These are phyloP conservation scores for Symmetrospora coprosmae DNA, from an alignment of 768 basidiomycete species.

Conservation along the genomic window DNA sequence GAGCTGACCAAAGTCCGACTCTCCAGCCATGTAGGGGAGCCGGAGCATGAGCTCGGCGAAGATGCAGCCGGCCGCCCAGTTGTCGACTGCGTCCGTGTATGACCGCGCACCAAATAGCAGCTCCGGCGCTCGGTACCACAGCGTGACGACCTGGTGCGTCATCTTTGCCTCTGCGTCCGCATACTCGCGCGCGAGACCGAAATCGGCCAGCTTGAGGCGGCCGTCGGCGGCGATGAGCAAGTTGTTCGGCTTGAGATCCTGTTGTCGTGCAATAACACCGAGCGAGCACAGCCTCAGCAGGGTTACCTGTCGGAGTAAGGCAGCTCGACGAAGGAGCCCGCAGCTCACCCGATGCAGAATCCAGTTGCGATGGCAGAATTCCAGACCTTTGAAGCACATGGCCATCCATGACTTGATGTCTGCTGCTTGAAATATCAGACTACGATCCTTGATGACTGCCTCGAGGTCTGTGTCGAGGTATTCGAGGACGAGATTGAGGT, in stretches of 20 bases:
- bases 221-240: conserved; percentile 81
- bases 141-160: conserved; percentile 96
- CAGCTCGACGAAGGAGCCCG: neutral
- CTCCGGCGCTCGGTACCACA: conserved; percentile 99
- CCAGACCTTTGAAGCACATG: conserved; percentile 93
- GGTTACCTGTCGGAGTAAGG: neutral
- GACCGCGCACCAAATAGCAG: conserved; percentile 90
- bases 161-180: conserved; percentile 89
- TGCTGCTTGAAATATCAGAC: conserved; percentile 78
- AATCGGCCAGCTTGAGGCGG: conserved; percentile 92
- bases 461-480: conserved; percentile 93
- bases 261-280: conserved; percentile 8
- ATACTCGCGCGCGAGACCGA: conserved; percentile 91
- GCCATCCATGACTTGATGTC: conserved; percentile 99
- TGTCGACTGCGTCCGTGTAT: conserved; percentile 86
- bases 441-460: conserved; percentile 85
- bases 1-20: conserved; percentile 90
- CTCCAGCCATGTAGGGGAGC: conserved; percentile 86
- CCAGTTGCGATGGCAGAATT: conserved; percentile 91
- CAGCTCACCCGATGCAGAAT: conserved; percentile 70
- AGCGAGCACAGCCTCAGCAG: neutral
- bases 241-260: conserved; percentile 99
- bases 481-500: conserved; percentile 91
- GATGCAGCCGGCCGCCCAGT: conserved; percentile 96
- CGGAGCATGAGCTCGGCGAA: conserved; percentile 95